Percentiles rank a stretch among this genome's conserved stretches.
Conservation (phyloP, 441 rosid genomes). For the Jatropha multifida region DNA sequence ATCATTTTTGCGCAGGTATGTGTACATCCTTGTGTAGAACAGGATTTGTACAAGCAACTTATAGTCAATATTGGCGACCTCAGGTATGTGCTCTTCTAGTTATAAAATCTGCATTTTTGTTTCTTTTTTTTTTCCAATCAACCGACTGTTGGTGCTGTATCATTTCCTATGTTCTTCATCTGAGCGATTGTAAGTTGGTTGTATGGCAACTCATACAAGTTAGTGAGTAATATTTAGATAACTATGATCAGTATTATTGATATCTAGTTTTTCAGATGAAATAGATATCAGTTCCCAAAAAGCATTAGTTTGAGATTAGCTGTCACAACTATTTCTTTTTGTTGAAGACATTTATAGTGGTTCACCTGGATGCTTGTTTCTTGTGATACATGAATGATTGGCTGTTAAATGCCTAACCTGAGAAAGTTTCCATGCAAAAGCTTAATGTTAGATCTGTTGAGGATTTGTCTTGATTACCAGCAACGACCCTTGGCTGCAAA, state of each 20-base stretch:
- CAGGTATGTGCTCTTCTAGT: constrained; percentile 42
- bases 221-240: background rate
- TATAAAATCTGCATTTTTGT: background rate
- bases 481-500: background rate
- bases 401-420: background rate
- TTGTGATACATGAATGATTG: background rate
- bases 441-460: background rate
- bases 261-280: background rate
- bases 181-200: background rate
- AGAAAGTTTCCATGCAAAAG: background rate
- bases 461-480: background rate
- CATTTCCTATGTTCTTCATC: background rate
- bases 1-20: constrained; percentile 31
- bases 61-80: constrained; percentile 33
- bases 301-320: background rate
- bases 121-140: no score
- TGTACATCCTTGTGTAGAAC: constrained; percentile 30
- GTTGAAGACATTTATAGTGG: background rate
- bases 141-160: background rate
- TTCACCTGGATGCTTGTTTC: background rate
- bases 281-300: background rate
- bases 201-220: background rate
- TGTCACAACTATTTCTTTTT: background rate
- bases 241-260: background rate
- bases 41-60: constrained; percentile 23